Evolutionary conservation across 805 yeast species (phyloP).

Genomic region (Wickerhamomyces xylosicus): DNA sequence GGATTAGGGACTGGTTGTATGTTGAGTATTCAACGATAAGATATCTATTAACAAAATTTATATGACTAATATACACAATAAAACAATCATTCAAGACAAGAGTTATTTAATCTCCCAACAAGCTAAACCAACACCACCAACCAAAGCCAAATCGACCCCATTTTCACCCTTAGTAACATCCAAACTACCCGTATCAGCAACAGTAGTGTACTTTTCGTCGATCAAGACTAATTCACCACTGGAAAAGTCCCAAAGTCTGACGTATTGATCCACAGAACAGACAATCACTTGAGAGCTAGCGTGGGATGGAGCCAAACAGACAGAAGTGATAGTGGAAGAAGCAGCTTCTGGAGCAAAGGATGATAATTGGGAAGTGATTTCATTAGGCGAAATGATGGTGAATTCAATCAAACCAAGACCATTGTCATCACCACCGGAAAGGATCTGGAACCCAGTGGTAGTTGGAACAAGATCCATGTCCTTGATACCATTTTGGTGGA

Average conservation of each 20-base stretch:
- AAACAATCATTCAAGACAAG: too few relatives aligned
- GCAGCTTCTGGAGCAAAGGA: constrained; percentile 52
- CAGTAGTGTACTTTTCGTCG: constrained; percentile 54
- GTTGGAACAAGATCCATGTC: constrained; percentile 30
- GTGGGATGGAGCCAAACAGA: constrained; percentile 22
- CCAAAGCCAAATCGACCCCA: constrained; percentile 25
- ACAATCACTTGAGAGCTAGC: constrained; percentile 33
- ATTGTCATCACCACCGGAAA: constrained; percentile 93
- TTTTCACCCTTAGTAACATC: constrained; percentile 23
- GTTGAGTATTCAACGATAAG: too few relatives aligned
- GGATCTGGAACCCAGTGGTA: constrained; percentile 22
- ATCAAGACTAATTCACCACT: constrained; percentile 18
- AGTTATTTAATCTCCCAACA: constrained; percentile 28
- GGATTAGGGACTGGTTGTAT: too few relatives aligned
- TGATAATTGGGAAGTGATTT: constrained; percentile 17
- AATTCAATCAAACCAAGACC: constrained; percentile 40
- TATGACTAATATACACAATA: too few relatives aligned
- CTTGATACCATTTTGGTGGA: constrained; percentile 85
- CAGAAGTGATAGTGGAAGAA: constrained; percentile 75
- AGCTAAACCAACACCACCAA: constrained; percentile 84
- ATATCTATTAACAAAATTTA: too few relatives aligned
- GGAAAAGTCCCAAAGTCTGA: constrained; percentile 48
- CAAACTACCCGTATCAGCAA: constrained; percentile 84
- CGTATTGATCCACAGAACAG: constrained; percentile 77
- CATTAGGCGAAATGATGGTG: constrained; percentile 14